Evolutionary conservation across 306 rosid genomes (phyloP).

Genomic region (Ceratonia siliqua): DNA sequence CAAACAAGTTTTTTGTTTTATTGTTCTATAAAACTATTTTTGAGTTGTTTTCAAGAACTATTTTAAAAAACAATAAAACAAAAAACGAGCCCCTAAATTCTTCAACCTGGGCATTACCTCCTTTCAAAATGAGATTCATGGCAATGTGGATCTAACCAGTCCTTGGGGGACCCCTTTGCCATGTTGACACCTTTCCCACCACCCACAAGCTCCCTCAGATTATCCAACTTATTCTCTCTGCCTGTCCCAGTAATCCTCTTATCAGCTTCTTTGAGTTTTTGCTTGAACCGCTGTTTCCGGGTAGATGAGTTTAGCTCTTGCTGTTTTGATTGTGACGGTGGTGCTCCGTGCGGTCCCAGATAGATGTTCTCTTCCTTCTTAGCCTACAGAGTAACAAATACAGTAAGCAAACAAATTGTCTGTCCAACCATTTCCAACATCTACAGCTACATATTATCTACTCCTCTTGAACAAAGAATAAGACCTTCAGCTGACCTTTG

Average conservation of each 20-base stretch:
- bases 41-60: no score
- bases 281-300: slow-evolving; percentile 80
- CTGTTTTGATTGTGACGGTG: slow-evolving; percentile 81
- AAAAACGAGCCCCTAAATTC: no score
- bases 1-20: no score
- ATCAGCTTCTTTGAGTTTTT: slow-evolving; percentile 93
- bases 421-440: slow-evolving; percentile 7
- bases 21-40: no score
- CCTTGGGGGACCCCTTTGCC: slow-evolving; percentile 65
- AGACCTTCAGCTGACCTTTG: slow-evolving; percentile 54
- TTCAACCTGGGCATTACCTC: slow-evolving; percentile 46
- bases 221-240: slow-evolving; percentile 87
- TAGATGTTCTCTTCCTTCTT: slow-evolving; percentile 77
- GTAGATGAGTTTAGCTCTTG: slow-evolving; percentile 58
- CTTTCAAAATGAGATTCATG: slow-evolving; percentile 85
- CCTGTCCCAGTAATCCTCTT: slow-evolving; percentile 56
- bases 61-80: no score
- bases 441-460: neutral
- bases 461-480: neutral
- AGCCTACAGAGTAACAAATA: slow-evolving; percentile 47
- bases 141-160: slow-evolving; percentile 97
- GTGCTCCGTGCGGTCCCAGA: slow-evolving; percentile 93
- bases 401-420: neutral
- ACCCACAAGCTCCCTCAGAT: slow-evolving; percentile 89
- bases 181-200: slow-evolving; percentile 52